A percentile compares a stretch with the other conserved stretches of the same genome.
Conservation (phyloP, 305 asterid species). For the Rubia occidens region DNA sequence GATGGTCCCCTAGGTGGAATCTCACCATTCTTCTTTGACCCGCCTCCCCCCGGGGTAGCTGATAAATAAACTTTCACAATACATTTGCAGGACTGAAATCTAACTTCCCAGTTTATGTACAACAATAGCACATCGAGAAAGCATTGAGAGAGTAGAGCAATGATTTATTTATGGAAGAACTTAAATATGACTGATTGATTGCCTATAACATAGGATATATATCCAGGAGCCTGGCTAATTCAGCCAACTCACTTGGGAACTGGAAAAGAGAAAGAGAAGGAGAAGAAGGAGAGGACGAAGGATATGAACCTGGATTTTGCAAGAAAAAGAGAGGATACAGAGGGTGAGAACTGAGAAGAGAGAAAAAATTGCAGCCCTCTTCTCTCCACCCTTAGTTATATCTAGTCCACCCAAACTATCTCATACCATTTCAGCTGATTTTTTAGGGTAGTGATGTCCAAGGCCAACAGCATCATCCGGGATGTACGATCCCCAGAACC, state of each 20-base stretch:
- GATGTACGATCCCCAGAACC: constrained; percentile 47
- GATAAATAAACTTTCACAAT: too few relatives aligned
- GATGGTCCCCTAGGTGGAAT: too few relatives aligned
- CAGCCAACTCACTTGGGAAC: neutral
- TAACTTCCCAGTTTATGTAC: neutral
- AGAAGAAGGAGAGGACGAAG: neutral
- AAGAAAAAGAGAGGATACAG: constrained; percentile 1
- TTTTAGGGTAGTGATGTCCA: constrained; percentile 9
- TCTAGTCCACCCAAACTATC: neutral
- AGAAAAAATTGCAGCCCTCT: neutral
- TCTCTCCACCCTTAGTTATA: neutral
- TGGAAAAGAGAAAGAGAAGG: neutral
- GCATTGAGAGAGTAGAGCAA: neutral
- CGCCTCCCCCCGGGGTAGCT: too few relatives aligned
- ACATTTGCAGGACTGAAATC: neutral
- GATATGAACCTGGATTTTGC: constrained; percentile 6
- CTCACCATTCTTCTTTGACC: too few relatives aligned
- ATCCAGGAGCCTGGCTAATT: constrained; percentile 1
- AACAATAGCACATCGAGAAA: neutral
- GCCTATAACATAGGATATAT: neutral
- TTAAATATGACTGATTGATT: neutral
- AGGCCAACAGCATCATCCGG: constrained; percentile 43
- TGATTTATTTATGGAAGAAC: neutral
- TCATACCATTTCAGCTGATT: constrained; percentile 11
- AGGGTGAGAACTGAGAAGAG: constrained; percentile 2